Conservation (phyloP, 2,329 filamentous ascomycete genomes). For the Sarocladium brachiariae region DNA sequence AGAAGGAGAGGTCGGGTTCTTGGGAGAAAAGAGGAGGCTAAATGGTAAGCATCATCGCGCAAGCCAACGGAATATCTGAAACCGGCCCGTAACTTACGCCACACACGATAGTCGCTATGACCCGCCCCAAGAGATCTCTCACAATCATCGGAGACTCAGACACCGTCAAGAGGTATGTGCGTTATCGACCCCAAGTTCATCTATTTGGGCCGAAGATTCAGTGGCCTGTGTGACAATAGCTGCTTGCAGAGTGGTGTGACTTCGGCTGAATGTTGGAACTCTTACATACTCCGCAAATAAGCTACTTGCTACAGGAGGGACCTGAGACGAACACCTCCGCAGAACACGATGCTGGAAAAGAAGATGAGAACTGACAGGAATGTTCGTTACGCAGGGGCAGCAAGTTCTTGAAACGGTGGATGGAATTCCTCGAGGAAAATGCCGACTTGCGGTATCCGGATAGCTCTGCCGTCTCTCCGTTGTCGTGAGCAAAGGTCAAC, state of each 20-base stretch:
- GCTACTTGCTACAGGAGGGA: neutral
- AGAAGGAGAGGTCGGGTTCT: conserved; percentile 82
- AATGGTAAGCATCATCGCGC: conserved; percentile 61
- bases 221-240: too few species aligned
- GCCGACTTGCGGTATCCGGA: conserved; percentile 88
- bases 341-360: neutral
- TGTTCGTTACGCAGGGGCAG: conserved; percentile 56
- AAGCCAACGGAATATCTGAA: neutral
- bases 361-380: conserved; percentile 1
- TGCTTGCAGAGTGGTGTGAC: too few species aligned
- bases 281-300: neutral
- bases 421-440: conserved; percentile 82
- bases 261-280: neutral
- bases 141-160: conserved; percentile 92
- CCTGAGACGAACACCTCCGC: conserved; percentile 7
- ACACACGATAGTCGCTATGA: conserved; percentile 81
- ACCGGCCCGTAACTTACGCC: neutral
- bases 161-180: conserved; percentile 75
- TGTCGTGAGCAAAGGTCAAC: neutral
- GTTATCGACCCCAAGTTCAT: neutral
- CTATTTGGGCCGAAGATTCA: too few species aligned
- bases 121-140: conserved; percentile 81
- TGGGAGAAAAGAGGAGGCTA: conserved; percentile 83
- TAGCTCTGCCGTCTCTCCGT: conserved; percentile 30
- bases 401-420: conserved; percentile 82